Percentiles rank a stretch among this genome's conserved stretches.
phyloP scores from a whole-genome alignment of 805 yeast species.

The Pichia gijzeniarum region DNA sequence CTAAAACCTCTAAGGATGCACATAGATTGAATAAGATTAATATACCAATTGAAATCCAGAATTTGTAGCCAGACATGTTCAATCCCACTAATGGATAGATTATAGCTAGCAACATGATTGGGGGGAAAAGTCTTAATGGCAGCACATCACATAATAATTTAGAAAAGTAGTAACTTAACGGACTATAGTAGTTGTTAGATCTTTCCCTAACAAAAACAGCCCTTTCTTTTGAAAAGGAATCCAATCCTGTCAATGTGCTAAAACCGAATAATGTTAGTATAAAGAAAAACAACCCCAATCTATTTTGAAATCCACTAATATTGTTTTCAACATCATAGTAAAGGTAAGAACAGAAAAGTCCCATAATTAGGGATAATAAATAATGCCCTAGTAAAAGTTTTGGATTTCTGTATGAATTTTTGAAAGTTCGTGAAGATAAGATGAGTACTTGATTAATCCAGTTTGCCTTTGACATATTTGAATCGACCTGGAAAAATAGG shows the following conservation, averaged over 20 bases:
- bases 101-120: constrained; percentile 69
- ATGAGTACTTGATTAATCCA: constrained; percentile 62
- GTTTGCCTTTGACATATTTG: constrained; percentile 44
- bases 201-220: constrained; percentile 88
- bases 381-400: constrained; percentile 82
- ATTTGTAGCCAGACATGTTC: constrained; percentile 68
- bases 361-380: constrained; percentile 66
- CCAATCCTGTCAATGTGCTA: constrained; percentile 85
- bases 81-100: constrained; percentile 89
- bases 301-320: constrained; percentile 93
- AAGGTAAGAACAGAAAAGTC: constrained; percentile 76
- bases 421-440: constrained; percentile 80
- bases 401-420: constrained; percentile 89
- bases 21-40: constrained; percentile 81
- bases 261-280: constrained; percentile 89
- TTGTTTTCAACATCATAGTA: constrained; percentile 82
- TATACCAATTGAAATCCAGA: constrained; percentile 60
- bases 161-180: constrained; percentile 76
- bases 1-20: constrained; percentile 74
- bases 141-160: constrained; percentile 85
- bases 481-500: constrained; percentile 25
- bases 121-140: constrained; percentile 93
- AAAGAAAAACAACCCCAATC: constrained; percentile 91
- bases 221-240: constrained; percentile 82
- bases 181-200: constrained; percentile 89